Conservation (phyloP, 352 stramenopile species). For the Phytophthora aleatoria region DNA sequence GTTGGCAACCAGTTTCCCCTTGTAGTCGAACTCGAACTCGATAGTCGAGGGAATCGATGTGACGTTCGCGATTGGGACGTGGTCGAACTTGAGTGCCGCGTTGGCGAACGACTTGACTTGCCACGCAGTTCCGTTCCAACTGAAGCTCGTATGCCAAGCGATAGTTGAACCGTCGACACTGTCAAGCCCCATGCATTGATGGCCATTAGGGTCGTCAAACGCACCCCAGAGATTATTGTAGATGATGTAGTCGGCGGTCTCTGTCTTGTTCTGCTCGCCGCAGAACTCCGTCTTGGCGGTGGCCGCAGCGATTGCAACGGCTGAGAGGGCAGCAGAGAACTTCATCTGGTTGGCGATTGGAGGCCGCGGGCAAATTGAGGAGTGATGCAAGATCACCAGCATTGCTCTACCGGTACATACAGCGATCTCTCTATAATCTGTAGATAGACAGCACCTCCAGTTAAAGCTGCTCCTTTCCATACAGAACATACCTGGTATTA, state of each 20-base stretch:
- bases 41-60: conserved; percentile 41
- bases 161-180: conserved; percentile 28
- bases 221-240: conserved; percentile 49
- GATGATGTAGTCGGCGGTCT: conserved; percentile 32
- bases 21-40: conserved; percentile 38
- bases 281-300: conserved; percentile 18
- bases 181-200: conserved; percentile 41
- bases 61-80: conserved; percentile 34
- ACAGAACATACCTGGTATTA: too few relatives aligned
- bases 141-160: conserved; percentile 43
- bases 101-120: conserved; percentile 54
- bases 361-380: conserved; percentile 7
- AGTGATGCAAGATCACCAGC: conserved; percentile 8
- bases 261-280: conserved; percentile 13
- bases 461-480: too few relatives aligned
- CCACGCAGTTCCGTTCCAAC: conserved; percentile 35
- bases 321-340: conserved; percentile 4
- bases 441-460: background rate
- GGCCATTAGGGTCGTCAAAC: conserved; percentile 27
- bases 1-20: conserved; percentile 36
- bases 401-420: too few relatives aligned
- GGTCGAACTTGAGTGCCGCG: conserved; percentile 38
- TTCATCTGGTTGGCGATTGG: conserved; percentile 13
- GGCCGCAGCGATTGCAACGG: conserved; percentile 8
- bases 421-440: background rate